Conservation (phyloP, 2,329 filamentous ascomycete species). For the Penicillium paneum region DNA sequence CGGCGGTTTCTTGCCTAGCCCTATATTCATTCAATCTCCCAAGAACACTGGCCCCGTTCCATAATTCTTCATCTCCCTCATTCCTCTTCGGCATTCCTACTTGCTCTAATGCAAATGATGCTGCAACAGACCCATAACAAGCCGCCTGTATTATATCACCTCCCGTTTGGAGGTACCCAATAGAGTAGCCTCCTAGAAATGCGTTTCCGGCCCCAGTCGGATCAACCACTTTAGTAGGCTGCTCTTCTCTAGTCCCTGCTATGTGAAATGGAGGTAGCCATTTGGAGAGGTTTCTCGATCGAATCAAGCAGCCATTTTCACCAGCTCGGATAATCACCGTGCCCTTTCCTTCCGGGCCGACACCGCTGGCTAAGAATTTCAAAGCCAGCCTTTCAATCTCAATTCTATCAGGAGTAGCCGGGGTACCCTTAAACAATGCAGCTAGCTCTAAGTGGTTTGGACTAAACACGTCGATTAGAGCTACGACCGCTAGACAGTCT, state of each 20-base stretch:
- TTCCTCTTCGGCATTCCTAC: slow-evolving; percentile 26
- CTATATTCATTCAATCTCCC: slow-evolving; percentile 20
- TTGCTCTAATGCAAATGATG: slow-evolving; percentile 34
- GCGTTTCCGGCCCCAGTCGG: slow-evolving; percentile 39
- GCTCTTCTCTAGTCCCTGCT: neutral
- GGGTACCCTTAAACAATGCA: slow-evolving; percentile 15
- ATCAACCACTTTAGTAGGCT: slow-evolving; percentile 28
- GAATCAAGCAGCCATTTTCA: slow-evolving; percentile 30
- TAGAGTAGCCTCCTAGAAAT: slow-evolving; percentile 34
- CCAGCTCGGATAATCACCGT: slow-evolving; percentile 31
- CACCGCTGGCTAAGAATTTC: slow-evolving; percentile 10
- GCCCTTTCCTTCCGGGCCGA: slow-evolving; percentile 16
- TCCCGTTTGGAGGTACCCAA: slow-evolving; percentile 23
- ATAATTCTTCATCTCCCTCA: slow-evolving; percentile 13
- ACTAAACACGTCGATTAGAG: slow-evolving; percentile 34
- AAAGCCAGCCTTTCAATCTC: slow-evolving; percentile 15
- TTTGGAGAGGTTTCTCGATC: slow-evolving; percentile 2
- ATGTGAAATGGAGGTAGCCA: slow-evolving; percentile 34
- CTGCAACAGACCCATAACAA: slow-evolving; percentile 33
- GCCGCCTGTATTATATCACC: slow-evolving; percentile 24
- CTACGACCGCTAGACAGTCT: slow-evolving; percentile 14
- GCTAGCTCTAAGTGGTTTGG: slow-evolving; percentile 41
- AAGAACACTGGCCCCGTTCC: slow-evolving; percentile 16
- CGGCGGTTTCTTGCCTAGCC: neutral
- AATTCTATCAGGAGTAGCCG: neutral